phyloP scores from a whole-genome alignment of 257 asterid genomes.

The Gentiana dahurica region DNA sequence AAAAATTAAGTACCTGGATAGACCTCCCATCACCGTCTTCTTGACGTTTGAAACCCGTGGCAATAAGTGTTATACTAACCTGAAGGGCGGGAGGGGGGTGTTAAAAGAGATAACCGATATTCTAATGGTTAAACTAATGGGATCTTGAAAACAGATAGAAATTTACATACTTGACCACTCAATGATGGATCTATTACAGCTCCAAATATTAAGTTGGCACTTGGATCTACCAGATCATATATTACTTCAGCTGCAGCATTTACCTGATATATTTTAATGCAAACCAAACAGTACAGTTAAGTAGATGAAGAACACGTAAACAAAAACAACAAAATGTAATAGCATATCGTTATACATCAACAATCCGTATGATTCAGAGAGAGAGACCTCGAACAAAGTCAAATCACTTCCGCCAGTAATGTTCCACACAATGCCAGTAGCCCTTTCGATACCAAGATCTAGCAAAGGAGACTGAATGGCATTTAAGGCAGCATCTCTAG shows the following conservation, averaged over 20 bases:
- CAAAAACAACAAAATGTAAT: too few species aligned
- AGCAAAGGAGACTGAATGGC: constrained; percentile 82
- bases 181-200: constrained; percentile 82
- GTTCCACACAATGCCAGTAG: constrained; percentile 94
- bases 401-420: constrained; percentile 87
- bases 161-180: constrained; percentile 72
- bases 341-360: not conserved
- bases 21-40: constrained; percentile 72
- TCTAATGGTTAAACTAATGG: too few species aligned
- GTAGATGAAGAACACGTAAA: not conserved
- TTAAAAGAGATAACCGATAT: too few species aligned
- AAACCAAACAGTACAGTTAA: not conserved
- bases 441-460: constrained; percentile 83
- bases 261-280: constrained; percentile 31
- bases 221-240: constrained; percentile 92
- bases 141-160: not conserved
- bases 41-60: constrained; percentile 95
- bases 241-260: constrained; percentile 96
- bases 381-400: constrained; percentile 69
- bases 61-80: constrained; percentile 88
- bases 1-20: constrained; percentile 40
- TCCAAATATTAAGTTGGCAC: constrained; percentile 91
- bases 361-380: not conserved
- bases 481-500: constrained; percentile 82
- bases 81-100: constrained; percentile 9